phyloP scores from a whole-genome alignment of 1,284 basidiomycete species.

The Ceratobasidium sp. region DNA sequence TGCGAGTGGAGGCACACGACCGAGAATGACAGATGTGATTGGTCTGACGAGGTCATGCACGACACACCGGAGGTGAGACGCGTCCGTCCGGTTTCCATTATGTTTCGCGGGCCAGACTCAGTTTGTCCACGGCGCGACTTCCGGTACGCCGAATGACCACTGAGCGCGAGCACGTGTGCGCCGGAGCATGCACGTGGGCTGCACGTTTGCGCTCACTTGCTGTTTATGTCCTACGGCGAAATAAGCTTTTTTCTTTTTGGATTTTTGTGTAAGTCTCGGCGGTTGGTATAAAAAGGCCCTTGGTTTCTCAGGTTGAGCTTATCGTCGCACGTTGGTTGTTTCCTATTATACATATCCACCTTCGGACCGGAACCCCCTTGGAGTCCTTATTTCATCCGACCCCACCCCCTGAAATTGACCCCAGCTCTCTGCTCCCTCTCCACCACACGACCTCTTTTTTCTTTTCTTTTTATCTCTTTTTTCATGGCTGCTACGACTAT shows the following conservation, averaged over 20 bases:
- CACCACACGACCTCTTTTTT: background rate
- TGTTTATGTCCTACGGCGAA: background rate
- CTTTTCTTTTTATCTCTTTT: background rate
- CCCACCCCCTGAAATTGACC: slow-evolving; percentile 46
- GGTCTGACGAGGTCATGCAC: background rate
- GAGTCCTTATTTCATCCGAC: slow-evolving; percentile 9
- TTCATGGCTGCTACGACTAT: background rate
- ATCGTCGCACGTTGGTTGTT: slow-evolving; percentile 7
- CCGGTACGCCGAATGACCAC: background rate
- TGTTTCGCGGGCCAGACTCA: background rate
- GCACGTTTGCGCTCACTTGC: slow-evolving; percentile 15
- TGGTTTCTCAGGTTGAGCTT: background rate
- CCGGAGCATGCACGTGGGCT: background rate
- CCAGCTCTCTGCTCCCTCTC: slow-evolving; percentile 46
- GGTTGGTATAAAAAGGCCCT: background rate
- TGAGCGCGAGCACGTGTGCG: background rate
- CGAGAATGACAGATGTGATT: slow-evolving; percentile 21
- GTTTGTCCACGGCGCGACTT: no score
- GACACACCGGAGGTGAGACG: slow-evolving; percentile 2
- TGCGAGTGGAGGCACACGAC: slow-evolving; percentile 35
- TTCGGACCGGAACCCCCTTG: background rate
- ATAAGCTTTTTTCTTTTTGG: slow-evolving; percentile 3
- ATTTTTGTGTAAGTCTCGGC: background rate
- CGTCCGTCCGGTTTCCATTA: background rate
- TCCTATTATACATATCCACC: background rate